Evolutionary conservation across 2,329 filamentous ascomycete species (phyloP), one percentile per base, ranked within the genome.

Genomic region (Elsinoe australis): DNA sequence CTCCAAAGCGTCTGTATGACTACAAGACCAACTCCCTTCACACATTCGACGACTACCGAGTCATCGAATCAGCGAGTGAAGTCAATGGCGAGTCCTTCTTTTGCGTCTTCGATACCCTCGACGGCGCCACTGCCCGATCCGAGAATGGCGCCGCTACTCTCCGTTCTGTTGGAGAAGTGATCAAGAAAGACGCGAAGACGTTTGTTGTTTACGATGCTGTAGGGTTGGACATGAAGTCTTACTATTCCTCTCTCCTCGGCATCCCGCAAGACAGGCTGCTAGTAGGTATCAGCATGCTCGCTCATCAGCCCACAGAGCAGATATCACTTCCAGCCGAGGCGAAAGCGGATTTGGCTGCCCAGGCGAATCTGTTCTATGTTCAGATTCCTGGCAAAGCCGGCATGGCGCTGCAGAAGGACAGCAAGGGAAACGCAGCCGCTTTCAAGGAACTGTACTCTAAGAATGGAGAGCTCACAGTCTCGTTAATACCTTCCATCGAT

Each of bases 31-130:
- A 38, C 8, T n/a, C 34, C 21, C 17, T 38, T 17, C 34, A n/a
- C 5, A 38, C 34, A 9, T 38, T 38, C 14, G 34, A 38, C 12
- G 21, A 17, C 3, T 38, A 24, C 18, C 12, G 34, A n/a, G 34
- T 38, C 34, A 38, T 38, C 14, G 34, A 38, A 38, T 18, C 8
- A 17, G 7, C 34, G 12, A 24, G 8, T 5, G 34, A 38, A 3
- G 34, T 38, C 2, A 12, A 17, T 5, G 15, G n/a, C 17, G 34
- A 38, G 18, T n/a, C 15, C 3, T 38, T 38, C 34, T 24, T 38
- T 7, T 38, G 34, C 14, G 34, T 38, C 34, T 38, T 38, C 19
- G 34, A 38, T 19, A 38, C 34, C 10, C 18, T 38, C 7, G 34
- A 38, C 8, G 34, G 34, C 9, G 18, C 34, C 3, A 38, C 34